A percentile compares a stretch with the other conserved stretches of the same genome.
These are phyloP conservation scores for Hanseniaspora osmophila DNA, from an alignment of 805 yeast genomes.

Conservation along the genomic window DNA sequence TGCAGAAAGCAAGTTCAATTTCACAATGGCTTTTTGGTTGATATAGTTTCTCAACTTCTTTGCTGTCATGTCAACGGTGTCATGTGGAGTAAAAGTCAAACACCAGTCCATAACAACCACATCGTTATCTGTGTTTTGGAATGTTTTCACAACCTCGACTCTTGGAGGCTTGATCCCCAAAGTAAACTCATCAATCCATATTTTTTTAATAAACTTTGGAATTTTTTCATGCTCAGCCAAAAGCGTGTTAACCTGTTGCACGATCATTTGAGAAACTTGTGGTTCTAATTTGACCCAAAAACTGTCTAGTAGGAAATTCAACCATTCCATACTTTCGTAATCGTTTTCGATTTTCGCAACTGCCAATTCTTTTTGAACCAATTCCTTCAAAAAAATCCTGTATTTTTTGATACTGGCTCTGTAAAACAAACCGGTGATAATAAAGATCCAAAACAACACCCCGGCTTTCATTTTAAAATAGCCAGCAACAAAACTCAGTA, in stretches of 20 bases:
- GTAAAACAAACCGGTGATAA: conserved; percentile 53
- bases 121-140: conserved; percentile 80
- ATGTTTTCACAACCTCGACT: conserved; percentile 76
- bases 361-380: conserved; percentile 74
- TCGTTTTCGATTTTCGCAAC: conserved; percentile 73
- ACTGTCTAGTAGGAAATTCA: conserved; percentile 74
- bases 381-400: conserved; percentile 59
- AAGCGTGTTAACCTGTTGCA: conserved; percentile 73
- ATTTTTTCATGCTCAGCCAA: conserved; percentile 57
- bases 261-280: conserved; percentile 67
- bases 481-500: conserved; percentile 69
- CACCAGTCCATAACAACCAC: conserved; percentile 98
- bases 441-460: conserved; percentile 60
- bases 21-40: conserved; percentile 67
- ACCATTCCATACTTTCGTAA: conserved; percentile 91
- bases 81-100: conserved; percentile 84
- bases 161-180: conserved; percentile 94
- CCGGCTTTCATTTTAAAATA: conserved; percentile 64
- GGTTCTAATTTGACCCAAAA: conserved; percentile 92
- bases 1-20: conserved; percentile 25
- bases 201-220: conserved; percentile 63
- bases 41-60: conserved; percentile 76
- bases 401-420: conserved; percentile 74
- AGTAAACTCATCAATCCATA: conserved; percentile 82
- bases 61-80: conserved; percentile 65